Percentiles rank a stretch among this genome's conserved stretches.
phyloP scores from a whole-genome alignment of 345 rosid species.

The Gossypium raimondii region DNA sequence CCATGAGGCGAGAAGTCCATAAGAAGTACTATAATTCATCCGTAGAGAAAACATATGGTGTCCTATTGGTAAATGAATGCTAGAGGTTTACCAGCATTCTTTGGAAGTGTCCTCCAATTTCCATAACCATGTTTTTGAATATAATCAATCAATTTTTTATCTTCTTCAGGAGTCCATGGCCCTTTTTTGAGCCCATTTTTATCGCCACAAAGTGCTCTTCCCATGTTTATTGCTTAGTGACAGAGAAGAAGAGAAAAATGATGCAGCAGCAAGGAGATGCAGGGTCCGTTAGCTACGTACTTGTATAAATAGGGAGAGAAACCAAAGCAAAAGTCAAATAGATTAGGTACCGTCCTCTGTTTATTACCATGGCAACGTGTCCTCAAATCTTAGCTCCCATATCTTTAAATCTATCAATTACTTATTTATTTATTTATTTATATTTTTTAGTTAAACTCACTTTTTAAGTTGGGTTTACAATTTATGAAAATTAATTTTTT shows the following conservation, averaged over 20 bases:
- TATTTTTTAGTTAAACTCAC: no score
- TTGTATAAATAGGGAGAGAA: constrained; percentile 34
- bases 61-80: no score
- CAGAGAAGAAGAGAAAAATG: constrained; percentile 9
- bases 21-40: neutral
- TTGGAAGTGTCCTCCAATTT: constrained; percentile 83
- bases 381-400: constrained; percentile 15
- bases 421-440: neutral
- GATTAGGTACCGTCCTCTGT: constrained; percentile 93
- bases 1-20: neutral
- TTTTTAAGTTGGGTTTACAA: no score
- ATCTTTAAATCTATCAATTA: neutral
- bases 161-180: constrained; percentile 91
- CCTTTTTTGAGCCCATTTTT: constrained; percentile 75
- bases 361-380: constrained; percentile 54
- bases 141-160: constrained; percentile 58
- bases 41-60: neutral
- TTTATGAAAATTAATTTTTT: no score
- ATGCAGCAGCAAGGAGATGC: constrained; percentile 11
- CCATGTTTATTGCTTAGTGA: constrained; percentile 36
- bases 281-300: constrained; percentile 30
- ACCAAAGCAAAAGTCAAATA: constrained; percentile 47
- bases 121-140: constrained; percentile 78
- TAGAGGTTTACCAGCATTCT: constrained; percentile 58
- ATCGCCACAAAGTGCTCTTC: constrained; percentile 78